Conservation (phyloP, 2,329 filamentous ascomycete species). For the Calonectria pteridis region DNA sequence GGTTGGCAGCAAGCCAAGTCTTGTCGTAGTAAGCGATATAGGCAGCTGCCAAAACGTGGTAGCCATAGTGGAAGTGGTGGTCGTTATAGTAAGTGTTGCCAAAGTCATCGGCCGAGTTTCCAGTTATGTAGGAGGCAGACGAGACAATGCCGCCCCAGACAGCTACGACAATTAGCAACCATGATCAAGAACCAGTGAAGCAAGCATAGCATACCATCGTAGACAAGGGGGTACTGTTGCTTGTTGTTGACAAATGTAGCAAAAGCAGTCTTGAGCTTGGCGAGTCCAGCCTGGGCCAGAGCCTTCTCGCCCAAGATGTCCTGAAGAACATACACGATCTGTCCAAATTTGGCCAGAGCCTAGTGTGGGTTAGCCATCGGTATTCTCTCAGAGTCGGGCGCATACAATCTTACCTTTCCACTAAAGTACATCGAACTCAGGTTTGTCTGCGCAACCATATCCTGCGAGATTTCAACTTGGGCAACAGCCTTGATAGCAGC, state of each 20-base stretch:
- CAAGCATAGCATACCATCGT: conserved; percentile 54
- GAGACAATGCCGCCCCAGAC: conserved; percentile 88
- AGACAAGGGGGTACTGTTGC: conserved; percentile 75
- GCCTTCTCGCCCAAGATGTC: conserved; percentile 71
- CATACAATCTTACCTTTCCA: conserved; percentile 72
- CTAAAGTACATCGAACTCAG: conserved; percentile 93
- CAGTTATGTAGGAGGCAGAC: conserved; percentile 77
- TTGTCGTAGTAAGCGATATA: conserved; percentile 85
- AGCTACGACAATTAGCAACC: conserved; percentile 49
- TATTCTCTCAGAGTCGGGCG: not conserved
- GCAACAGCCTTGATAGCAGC: conserved; percentile 72
- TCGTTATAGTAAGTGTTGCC: conserved; percentile 90
- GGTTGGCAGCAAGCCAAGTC: conserved; percentile 78
- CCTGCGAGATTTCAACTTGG: conserved; percentile 79
- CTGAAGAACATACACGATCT: conserved; percentile 73
- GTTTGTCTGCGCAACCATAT: conserved; percentile 80
- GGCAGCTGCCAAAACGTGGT: conserved; percentile 89
- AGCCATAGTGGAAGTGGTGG: conserved; percentile 84
- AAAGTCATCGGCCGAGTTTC: conserved; percentile 81
- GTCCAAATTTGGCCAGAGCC: conserved; percentile 82
- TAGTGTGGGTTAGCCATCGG: conserved; percentile 44
- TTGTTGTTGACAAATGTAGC: conserved; percentile 74
- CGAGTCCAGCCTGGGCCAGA: conserved; percentile 69
- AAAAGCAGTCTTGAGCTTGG: conserved; percentile 75
- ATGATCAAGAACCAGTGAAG: not conserved